Conservation (phyloP, 2,329 filamentous ascomycete genomes). For the Neobulgaria alba region DNA sequence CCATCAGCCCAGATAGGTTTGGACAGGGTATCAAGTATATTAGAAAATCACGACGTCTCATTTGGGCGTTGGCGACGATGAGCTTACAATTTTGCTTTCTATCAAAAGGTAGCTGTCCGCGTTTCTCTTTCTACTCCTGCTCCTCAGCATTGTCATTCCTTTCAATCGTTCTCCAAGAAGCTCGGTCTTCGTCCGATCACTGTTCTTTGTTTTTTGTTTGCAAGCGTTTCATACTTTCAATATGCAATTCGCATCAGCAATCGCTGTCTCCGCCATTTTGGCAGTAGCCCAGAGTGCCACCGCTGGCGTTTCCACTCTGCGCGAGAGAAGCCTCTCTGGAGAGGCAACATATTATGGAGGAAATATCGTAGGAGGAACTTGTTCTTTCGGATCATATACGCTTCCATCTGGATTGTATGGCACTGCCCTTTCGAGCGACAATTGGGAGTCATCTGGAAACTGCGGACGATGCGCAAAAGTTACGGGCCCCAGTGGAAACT, state of each 20-base stretch:
- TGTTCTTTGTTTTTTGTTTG: constrained; percentile 17
- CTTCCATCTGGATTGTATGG: constrained; percentile 51
- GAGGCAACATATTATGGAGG: constrained; percentile 46
- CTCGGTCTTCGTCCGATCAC: constrained; percentile 21
- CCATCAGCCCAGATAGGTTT: neutral
- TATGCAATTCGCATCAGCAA: constrained; percentile 21
- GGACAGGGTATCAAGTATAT: constrained; percentile 12
- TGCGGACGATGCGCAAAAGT: constrained; percentile 57
- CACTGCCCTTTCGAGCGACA: constrained; percentile 49
- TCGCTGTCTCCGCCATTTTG: constrained; percentile 14
- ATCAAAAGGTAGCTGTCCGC: constrained; percentile 6
- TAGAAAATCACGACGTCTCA: constrained; percentile 2
- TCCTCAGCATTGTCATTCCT: constrained; percentile 10
- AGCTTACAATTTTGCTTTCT: constrained; percentile 2
- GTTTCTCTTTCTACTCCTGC: constrained; percentile 6
- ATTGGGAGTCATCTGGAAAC: constrained; percentile 46
- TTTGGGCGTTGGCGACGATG: constrained; percentile 1
- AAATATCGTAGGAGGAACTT: constrained; percentile 50
- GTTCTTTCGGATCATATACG: constrained; percentile 55
- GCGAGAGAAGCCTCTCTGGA: constrained; percentile 28
- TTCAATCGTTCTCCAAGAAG: constrained; percentile 11
- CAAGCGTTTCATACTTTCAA: constrained; percentile 7
- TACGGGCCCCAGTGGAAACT: constrained; percentile 46
- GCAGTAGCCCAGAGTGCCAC: constrained; percentile 22
- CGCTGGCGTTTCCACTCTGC: constrained; percentile 5